Conservation (phyloP, 1,284 basidiomycete species). For the Hemileccinum hortonii region DNA sequence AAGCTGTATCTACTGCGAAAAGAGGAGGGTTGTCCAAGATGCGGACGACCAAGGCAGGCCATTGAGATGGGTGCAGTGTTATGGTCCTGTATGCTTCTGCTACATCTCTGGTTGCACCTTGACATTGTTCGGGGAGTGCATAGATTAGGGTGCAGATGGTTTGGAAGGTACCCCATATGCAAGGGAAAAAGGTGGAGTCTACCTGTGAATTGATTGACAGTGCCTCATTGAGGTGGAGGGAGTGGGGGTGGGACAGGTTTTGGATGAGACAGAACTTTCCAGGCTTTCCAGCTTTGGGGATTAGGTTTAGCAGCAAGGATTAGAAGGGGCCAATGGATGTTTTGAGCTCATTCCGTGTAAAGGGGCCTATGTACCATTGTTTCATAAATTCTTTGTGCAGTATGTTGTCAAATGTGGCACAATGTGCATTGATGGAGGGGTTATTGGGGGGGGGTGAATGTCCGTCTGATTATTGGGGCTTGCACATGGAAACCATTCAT, state of each 20-base stretch:
- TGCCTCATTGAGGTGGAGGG: rapidly evolving
- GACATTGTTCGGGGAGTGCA: background rate
- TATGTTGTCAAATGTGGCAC: background rate
- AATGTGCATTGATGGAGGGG: background rate
- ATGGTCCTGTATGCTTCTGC: conserved; percentile 8
- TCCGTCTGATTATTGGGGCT: background rate
- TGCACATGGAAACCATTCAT: background rate
- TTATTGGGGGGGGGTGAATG: conserved; percentile 3
- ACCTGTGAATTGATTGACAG: conserved; percentile 1
- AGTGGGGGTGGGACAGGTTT: conserved; percentile 6
- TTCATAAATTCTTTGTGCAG: conserved; percentile 1
- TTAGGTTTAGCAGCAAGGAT: conserved; percentile 5
- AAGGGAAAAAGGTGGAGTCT: background rate
- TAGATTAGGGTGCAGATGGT: background rate
- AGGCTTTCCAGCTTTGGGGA: conserved; percentile 4
- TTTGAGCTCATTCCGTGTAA: background rate
- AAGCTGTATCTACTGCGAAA: conserved; percentile 1
- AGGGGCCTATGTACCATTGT: conserved; percentile 6
- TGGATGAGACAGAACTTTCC: conserved; percentile 11
- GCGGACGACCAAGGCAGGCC: background rate
- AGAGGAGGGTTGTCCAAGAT: background rate
- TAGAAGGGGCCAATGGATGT: conserved; percentile 6
- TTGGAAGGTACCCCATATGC: conserved; percentile 6
- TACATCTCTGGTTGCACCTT: conserved; percentile 1
- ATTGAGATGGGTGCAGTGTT: background rate